These are phyloP conservation scores for Crithidia bombi DNA, from an alignment of 208 protist species.

Conservation along the genomic window DNA sequence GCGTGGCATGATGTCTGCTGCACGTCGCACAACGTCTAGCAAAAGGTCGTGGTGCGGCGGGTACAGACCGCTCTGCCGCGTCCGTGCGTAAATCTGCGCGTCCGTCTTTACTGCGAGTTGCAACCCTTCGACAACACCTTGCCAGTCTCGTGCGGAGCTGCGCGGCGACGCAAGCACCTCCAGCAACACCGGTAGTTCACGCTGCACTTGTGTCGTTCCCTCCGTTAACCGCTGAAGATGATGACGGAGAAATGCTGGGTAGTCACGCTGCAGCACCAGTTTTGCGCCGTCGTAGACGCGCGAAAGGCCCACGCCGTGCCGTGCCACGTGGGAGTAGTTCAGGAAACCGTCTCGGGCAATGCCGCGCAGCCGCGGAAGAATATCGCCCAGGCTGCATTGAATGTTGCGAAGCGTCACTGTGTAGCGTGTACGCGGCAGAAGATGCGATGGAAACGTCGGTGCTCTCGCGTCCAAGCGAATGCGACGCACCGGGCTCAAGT, in stretches of 20 bases:
- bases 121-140: slow-evolving; percentile 34
- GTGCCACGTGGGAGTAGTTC: slow-evolving; percentile 82
- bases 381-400: slow-evolving; percentile 54
- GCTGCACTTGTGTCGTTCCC: slow-evolving; percentile 54
- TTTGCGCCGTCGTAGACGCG: slow-evolving; percentile 64
- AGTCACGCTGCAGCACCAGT: slow-evolving; percentile 73
- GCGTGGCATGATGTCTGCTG: slow-evolving; percentile 44
- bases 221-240: slow-evolving; percentile 68
- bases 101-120: slow-evolving; percentile 48
- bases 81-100: slow-evolving; percentile 34
- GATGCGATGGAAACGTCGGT: slow-evolving; percentile 42
- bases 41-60: slow-evolving; percentile 74
- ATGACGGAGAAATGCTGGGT: slow-evolving; percentile 52
- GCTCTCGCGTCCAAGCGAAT: slow-evolving; percentile 26
- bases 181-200: slow-evolving; percentile 61
- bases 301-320: slow-evolving; percentile 65
- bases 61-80: slow-evolving; percentile 75
- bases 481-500: slow-evolving; percentile 34
- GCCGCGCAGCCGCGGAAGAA: slow-evolving; percentile 66
- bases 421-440: slow-evolving; percentile 66
- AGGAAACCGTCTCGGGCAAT: slow-evolving; percentile 55
- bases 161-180: slow-evolving; percentile 46
- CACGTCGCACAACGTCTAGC: slow-evolving; percentile 71
- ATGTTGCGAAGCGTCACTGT: slow-evolving; percentile 77
- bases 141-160: slow-evolving; percentile 50